Conservation (phyloP, 352 stramenopile genomes). For the Elongisporangium senticosum region DNA sequence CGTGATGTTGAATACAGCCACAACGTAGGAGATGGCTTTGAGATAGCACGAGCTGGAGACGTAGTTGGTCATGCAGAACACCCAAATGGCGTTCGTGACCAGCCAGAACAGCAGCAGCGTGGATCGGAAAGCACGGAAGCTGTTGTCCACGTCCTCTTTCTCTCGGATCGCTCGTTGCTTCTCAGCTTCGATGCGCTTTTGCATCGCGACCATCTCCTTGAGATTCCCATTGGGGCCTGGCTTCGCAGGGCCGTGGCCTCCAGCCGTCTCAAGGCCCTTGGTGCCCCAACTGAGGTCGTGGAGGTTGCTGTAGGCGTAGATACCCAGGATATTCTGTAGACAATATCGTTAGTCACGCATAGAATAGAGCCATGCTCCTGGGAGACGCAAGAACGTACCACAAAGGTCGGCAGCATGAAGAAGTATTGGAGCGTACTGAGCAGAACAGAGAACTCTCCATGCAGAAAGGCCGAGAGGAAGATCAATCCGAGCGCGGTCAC, state of each 20-base stretch:
- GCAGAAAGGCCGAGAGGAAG: constrained; percentile 27
- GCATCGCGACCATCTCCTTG: constrained; percentile 45
- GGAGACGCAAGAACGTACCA: constrained; percentile 1
- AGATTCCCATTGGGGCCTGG: constrained; percentile 17
- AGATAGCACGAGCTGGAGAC: constrained; percentile 45
- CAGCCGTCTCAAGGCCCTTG: constrained; percentile 23
- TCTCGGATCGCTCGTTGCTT: constrained; percentile 24
- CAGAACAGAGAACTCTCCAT: constrained; percentile 34
- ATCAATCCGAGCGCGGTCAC: constrained; percentile 9
- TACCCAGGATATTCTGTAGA: constrained; percentile 23
- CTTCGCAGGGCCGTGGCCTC: constrained; percentile 17
- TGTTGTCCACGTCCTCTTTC: constrained; percentile 51
- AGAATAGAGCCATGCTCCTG: neutral
- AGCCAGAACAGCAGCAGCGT: constrained; percentile 46
- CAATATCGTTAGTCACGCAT: neutral
- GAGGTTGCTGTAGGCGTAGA: constrained; percentile 37
- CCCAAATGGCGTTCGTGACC: constrained; percentile 37
- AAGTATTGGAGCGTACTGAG: constrained; percentile 31
- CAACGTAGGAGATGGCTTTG: constrained; percentile 35
- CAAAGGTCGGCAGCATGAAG: constrained; percentile 41
- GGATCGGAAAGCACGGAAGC: constrained; percentile 38
- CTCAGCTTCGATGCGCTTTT: constrained; percentile 34
- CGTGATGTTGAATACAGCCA: constrained; percentile 38
- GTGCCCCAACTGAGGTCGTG: constrained; percentile 32
- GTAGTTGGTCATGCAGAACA: constrained; percentile 37